Evolutionary conservation across 78 protist genomes (phyloP).

Genomic region (Pirum gemmata): DNA sequence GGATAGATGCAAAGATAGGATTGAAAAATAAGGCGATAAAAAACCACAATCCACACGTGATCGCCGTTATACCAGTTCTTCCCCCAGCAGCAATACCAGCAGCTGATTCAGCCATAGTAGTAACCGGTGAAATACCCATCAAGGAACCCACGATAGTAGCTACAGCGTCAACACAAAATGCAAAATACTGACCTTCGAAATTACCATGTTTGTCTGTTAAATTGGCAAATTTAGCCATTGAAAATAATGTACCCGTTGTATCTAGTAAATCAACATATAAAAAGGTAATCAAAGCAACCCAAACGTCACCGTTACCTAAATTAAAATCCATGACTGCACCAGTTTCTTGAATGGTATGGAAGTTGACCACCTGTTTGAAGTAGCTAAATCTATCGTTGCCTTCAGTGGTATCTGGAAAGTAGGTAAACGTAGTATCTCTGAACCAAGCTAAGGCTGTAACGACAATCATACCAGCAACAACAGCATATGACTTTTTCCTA

Average conservation of each 20-base stretch:
- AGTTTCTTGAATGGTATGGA: conserved; percentile 17
- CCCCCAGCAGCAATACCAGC: conserved; percentile 39
- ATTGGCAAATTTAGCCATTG: conserved; percentile 24
- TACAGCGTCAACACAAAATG: conserved; percentile 22
- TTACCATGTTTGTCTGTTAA: conserved; percentile 18
- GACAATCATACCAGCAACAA: conserved; percentile 14
- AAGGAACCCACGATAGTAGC: conserved; percentile 29
- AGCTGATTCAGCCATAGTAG: conserved; percentile 21
- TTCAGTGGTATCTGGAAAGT: neutral
- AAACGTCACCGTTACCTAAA: conserved; percentile 18
- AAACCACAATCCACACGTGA: neutral
- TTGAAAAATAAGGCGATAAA: conserved; percentile 11
- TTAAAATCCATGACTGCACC: conserved; percentile 10
- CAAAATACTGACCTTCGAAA: conserved; percentile 36
- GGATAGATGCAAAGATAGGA: conserved; percentile 28
- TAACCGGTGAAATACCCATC: conserved; percentile 16
- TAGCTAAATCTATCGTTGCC: conserved; percentile 9
- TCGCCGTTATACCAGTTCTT: conserved; percentile 33
- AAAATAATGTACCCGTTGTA: conserved; percentile 26
- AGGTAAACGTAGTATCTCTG: conserved; percentile 24
- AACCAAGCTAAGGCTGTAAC: conserved; percentile 24
- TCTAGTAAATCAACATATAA: conserved; percentile 29
- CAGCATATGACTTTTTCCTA: neutral
- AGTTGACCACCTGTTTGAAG: conserved; percentile 2
- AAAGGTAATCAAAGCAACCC: conserved; percentile 35